phyloP scores from a whole-genome alignment of 108 stramenopile genomes.

The Nitzschia sp. region DNA sequence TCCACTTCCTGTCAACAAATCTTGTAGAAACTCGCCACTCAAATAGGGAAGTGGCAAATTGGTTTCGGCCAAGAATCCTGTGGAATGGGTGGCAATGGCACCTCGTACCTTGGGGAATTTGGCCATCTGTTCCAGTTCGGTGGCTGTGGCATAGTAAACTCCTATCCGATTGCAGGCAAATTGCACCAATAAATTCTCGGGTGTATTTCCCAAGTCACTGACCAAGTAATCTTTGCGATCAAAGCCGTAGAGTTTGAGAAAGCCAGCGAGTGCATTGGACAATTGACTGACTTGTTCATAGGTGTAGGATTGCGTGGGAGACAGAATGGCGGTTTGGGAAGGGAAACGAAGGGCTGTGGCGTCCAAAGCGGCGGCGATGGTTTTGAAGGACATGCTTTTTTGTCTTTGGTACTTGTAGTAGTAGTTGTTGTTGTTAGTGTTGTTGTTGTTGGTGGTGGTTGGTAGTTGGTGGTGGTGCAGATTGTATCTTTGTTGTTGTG shows the following conservation, averaged over 20 bases:
- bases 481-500: too few relatives aligned
- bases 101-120: conserved; percentile 40
- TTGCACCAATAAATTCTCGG: conserved; percentile 46
- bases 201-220: conserved; percentile 39
- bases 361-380: conserved; percentile 39
- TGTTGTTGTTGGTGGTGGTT: too few relatives aligned
- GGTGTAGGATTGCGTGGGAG: conserved; percentile 35
- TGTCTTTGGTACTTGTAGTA: too few relatives aligned
- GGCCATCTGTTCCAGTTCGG: conserved; percentile 30
- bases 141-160: conserved; percentile 37
- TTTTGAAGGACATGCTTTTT: conserved; percentile 16
- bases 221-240: conserved; percentile 38
- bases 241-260: conserved; percentile 33
- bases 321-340: conserved; percentile 25
- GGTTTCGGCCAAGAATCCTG: conserved; percentile 35
- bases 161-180: conserved; percentile 51
- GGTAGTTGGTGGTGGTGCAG: too few relatives aligned
- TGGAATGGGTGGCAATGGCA: conserved; percentile 9
- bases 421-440: background rate
- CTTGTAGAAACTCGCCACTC: conserved; percentile 35
- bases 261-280: conserved; percentile 35
- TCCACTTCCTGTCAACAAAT: conserved; percentile 26
- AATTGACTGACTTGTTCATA: conserved; percentile 31
- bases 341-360: conserved; percentile 33
- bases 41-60: conserved; percentile 26